phyloP scores from a whole-genome alignment of 331 rosid species.

The Rhamnella rubrinervis region DNA sequence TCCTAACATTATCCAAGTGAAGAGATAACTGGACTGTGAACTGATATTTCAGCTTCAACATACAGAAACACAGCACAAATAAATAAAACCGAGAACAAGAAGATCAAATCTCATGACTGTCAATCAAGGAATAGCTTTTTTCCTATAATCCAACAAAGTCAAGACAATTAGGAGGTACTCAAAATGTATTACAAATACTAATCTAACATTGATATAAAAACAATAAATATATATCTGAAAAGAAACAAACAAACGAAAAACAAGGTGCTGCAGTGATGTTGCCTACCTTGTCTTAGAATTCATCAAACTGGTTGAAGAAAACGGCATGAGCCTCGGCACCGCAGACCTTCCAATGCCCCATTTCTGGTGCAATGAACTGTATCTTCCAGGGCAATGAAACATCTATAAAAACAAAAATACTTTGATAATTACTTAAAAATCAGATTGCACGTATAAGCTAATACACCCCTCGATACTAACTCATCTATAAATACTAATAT shows the following conservation, averaged over 20 bases:
- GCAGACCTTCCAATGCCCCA: slow-evolving; percentile 31
- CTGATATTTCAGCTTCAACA: too few species aligned
- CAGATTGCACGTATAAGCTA: too few species aligned
- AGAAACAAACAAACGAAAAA: background rate
- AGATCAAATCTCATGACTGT: background rate
- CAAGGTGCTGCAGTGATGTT: background rate
- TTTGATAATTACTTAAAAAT: background rate
- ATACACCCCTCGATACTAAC: too few species aligned
- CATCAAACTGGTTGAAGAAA: slow-evolving; percentile 21
- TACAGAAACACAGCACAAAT: too few species aligned
- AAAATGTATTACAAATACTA: too few species aligned
- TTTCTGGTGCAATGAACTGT: slow-evolving; percentile 23
- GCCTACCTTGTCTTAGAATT: slow-evolving; percentile 51
- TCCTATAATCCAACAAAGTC: background rate
- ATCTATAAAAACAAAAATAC: slow-evolving; percentile 13
- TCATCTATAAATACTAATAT: too few species aligned
- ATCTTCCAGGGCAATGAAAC: slow-evolving; percentile 5
- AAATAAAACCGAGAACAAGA: too few species aligned
- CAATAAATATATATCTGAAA: too few species aligned
- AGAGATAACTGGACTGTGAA: too few species aligned
- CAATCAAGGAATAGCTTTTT: background rate
- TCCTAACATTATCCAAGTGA: background rate
- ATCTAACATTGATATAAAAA: too few species aligned
- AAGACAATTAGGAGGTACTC: background rate
- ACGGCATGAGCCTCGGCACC: slow-evolving; percentile 30